Evolutionary conservation across 2,329 filamentous ascomycete genomes (phyloP).

Genomic region (Arthrinium puccinioides): DNA sequence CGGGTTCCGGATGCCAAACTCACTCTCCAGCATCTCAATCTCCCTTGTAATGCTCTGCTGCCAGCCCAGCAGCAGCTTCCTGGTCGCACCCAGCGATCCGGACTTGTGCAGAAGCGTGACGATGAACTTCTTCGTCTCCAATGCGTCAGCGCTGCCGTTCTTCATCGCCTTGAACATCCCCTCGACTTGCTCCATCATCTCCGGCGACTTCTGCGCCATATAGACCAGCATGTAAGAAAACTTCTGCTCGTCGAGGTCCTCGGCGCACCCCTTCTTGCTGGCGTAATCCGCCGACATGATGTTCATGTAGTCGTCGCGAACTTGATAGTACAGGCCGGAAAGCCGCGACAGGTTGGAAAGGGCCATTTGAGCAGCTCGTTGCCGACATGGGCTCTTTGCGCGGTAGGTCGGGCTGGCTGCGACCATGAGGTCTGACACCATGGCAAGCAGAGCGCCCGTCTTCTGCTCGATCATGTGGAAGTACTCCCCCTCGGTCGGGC

Average conservation of each 20-base stretch:
- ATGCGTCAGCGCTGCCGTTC: not conserved
- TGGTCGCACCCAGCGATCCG: not conserved
- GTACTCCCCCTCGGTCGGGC: slow-evolving; percentile 24
- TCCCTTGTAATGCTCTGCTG: not conserved
- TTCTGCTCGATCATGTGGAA: slow-evolving; percentile 41
- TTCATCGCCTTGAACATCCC: not conserved
- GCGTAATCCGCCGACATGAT: not conserved
- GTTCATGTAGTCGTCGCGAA: slow-evolving; percentile 59
- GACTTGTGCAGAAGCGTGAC: not conserved
- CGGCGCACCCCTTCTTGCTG: not conserved
- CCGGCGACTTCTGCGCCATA: not conserved
- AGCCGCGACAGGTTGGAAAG: slow-evolving; percentile 41
- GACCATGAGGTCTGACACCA: slow-evolving; percentile 37
- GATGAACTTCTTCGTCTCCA: not conserved
- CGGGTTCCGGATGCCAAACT: not conserved
- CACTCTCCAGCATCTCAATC: not conserved
- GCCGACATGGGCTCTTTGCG: not conserved
- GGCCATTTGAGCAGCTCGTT: no score
- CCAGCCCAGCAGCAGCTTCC: not conserved
- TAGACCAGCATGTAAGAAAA: not conserved
- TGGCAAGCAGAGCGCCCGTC: slow-evolving; percentile 36
- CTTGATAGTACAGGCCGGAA: slow-evolving; percentile 54
- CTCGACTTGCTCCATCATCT: not conserved
- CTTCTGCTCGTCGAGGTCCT: not conserved
- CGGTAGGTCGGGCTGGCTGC: not conserved